phyloP scores from a whole-genome alignment of 1,139 yeast species.

The Yamadazyma mexicana region DNA sequence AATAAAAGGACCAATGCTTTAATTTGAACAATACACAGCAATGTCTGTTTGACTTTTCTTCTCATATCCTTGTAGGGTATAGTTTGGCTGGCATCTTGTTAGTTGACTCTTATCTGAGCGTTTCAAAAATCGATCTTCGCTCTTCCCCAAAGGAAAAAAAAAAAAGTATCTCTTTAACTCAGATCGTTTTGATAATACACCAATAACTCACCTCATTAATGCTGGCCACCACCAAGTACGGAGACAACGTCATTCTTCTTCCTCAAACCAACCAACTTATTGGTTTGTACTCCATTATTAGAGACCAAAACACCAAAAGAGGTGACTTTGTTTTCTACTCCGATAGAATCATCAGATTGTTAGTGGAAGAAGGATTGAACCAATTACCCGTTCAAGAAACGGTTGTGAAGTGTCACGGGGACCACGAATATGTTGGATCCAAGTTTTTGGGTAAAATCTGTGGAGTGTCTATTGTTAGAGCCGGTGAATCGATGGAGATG shows the following conservation, averaged over 20 bases:
- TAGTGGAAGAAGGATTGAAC: slow-evolving; percentile 94
- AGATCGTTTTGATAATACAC: background rate
- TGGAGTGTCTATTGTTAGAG: slow-evolving; percentile 96
- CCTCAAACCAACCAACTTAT: slow-evolving; percentile 88
- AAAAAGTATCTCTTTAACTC: background rate
- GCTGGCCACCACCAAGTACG: slow-evolving; percentile 8
- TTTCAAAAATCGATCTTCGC: background rate
- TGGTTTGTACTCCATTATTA: slow-evolving; percentile 86
- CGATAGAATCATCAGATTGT: slow-evolving; percentile 85
- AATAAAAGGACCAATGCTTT: background rate
- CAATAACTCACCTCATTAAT: background rate
- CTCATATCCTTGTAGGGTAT: background rate
- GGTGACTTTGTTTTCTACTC: slow-evolving; percentile 94
- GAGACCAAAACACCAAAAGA: slow-evolving; percentile 75
- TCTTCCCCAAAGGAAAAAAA: background rate
- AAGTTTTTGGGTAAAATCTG: slow-evolving; percentile 88
- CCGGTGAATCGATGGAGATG: slow-evolving; percentile 98
- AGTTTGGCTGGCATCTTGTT: too few relatives aligned
- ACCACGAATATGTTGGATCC: slow-evolving; percentile 73
- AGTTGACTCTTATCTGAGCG: too few relatives aligned
- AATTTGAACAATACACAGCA: too few relatives aligned
- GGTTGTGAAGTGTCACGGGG: slow-evolving; percentile 74
- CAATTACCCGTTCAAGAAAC: slow-evolving; percentile 79
- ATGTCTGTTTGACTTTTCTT: too few relatives aligned
- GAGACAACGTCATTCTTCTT: slow-evolving; percentile 62